Percentiles rank a stretch among this genome's conserved stretches.
These are phyloP conservation scores for Starmerella scarabaei DNA, from an alignment of 805 yeast species.

Conservation along the genomic window DNA sequence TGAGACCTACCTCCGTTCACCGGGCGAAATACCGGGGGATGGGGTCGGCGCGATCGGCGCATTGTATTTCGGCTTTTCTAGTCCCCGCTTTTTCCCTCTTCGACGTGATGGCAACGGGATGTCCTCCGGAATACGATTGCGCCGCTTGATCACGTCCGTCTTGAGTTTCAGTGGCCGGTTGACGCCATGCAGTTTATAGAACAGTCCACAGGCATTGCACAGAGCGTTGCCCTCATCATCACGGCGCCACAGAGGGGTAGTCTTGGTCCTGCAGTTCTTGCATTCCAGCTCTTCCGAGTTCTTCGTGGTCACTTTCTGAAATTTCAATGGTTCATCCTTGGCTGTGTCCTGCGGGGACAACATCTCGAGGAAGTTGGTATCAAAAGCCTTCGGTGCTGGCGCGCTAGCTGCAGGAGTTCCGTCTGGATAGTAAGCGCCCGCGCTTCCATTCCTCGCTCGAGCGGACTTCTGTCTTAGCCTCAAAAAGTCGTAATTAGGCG, in stretches of 20 bases:
- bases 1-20: too few relatives aligned
- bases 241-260: constrained; percentile 92
- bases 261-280: constrained; percentile 78
- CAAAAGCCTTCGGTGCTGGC: not conserved
- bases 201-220: constrained; percentile 94
- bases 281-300: constrained; percentile 31
- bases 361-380: not conserved
- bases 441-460: not conserved
- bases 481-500: too few relatives aligned
- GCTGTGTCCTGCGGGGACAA: not conserved
- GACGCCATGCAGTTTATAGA: constrained; percentile 86
- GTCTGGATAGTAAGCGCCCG: not conserved
- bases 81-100: constrained; percentile 1
- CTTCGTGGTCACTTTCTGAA: not conserved
- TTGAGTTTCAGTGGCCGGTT: constrained; percentile 82
- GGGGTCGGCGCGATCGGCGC: constrained; percentile 8
- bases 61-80: not conserved
- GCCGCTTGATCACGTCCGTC: constrained; percentile 82
- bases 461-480: not conserved
- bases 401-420: not conserved
- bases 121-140: constrained; percentile 44
- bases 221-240: constrained; percentile 84
- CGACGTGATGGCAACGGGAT: constrained; percentile 22
- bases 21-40: too few relatives aligned
- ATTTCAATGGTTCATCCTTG: not conserved